Evolutionary conservation across 345 rosid species (phyloP), one percentile per base, ranked within the genome.

Genomic region (Ceriops tagal): DNA sequence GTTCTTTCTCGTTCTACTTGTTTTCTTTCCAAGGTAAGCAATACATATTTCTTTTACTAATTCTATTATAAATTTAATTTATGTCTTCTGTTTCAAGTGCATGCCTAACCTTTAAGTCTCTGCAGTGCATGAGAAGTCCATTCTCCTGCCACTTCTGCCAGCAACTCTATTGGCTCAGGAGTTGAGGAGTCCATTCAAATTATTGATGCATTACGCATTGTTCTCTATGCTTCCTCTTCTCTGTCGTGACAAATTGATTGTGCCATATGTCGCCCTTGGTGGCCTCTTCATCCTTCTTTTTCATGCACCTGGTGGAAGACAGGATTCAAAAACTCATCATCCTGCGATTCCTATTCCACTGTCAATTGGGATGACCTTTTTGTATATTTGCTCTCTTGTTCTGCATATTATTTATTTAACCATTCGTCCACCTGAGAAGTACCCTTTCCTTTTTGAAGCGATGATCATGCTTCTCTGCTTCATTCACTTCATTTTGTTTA

Each of bases 71-170:
- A 21, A 9, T 75, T n/a, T 55, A n/a, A 26, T 64, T 57, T 73
- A 49, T 57, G 20, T 18, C 19, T 49, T 20, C 8, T 53, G 37
- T 37, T 9, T 7, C 52, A 39, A 66, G 47, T 75, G 58, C 58
- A 19, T 26, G 52, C 76, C 51, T 69, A 9, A 8, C 31, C 28
- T 27, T 51, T 24, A 63, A 30, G 19, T 43, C 73, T 77, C 67
- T 86, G 87, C 92, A 95, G 99, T 95, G 16, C 99, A 95, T 64
- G 97, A 92, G 96, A 95, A 92, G 79, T 95, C 99, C 30, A 85
- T 95, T 72, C 84, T 92, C 76, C 86, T 95, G 83, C 99, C 96
- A 3, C 88, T 95, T 79, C 85, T 95, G 55, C 85, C 96, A 3
- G 96, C 95, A 69, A 90, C 87, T 68, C 78, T 90, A 65, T 62